Evolutionary conservation across 192 early-diverging fungal genomes (phyloP).

Genomic region (Kickxella alabastrina): DNA sequence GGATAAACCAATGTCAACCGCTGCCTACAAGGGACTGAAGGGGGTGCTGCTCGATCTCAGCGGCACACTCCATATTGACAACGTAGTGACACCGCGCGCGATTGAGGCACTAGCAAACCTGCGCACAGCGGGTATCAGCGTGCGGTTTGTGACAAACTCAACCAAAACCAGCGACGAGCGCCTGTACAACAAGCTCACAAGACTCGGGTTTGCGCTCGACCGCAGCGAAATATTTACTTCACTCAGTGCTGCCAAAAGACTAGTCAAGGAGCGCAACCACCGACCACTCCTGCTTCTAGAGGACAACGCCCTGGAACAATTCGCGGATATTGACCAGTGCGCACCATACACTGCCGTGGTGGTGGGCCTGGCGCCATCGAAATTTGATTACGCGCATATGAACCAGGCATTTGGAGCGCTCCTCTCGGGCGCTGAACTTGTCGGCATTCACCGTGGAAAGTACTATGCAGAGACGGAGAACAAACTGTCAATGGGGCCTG

Average conservation of each 20-base stretch:
- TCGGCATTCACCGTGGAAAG: slow-evolving; percentile 81
- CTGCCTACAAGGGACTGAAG: slow-evolving; percentile 17
- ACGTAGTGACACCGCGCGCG: slow-evolving; percentile 60
- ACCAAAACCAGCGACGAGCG: slow-evolving; percentile 65
- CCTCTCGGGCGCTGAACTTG: slow-evolving; percentile 55
- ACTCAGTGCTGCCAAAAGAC: slow-evolving; percentile 66
- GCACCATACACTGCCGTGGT: slow-evolving; percentile 74
- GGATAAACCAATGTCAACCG: too few relatives aligned
- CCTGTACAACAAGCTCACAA: slow-evolving; percentile 57
- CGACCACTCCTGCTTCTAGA: slow-evolving; percentile 76
- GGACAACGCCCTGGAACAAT: slow-evolving; percentile 67
- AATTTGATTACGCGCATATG: slow-evolving; percentile 53
- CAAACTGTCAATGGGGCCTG: slow-evolving; percentile 75
- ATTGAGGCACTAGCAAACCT: slow-evolving; percentile 62
- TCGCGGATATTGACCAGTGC: slow-evolving; percentile 53
- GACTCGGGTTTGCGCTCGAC: slow-evolving; percentile 66
- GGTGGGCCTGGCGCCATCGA: slow-evolving; percentile 71
- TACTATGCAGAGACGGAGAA: slow-evolving; percentile 63
- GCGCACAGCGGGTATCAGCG: slow-evolving; percentile 52
- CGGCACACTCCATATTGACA: slow-evolving; percentile 76
- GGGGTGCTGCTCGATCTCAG: slow-evolving; percentile 75
- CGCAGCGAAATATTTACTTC: slow-evolving; percentile 72
- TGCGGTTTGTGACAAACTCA: slow-evolving; percentile 85
- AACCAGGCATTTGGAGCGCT: slow-evolving; percentile 76
- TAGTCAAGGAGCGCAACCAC: slow-evolving; percentile 55